phyloP scores from a whole-genome alignment of 2,329 filamentous ascomycete species.

The Cordyceps farinosa region DNA sequence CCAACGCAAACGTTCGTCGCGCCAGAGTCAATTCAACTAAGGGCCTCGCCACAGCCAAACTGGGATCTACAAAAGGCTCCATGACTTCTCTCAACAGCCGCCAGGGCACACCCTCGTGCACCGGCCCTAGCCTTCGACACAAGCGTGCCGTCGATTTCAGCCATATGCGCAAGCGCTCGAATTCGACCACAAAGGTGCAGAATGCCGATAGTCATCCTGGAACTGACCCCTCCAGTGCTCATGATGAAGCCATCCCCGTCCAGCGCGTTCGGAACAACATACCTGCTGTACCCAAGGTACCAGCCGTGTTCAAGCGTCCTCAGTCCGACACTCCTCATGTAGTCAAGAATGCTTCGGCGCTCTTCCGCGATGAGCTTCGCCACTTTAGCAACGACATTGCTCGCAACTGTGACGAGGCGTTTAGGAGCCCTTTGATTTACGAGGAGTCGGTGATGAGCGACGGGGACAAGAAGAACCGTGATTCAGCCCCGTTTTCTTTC shows the following conservation, averaged over 20 bases:
- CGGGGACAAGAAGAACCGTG: conserved; percentile 29
- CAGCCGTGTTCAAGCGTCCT: conserved; percentile 25
- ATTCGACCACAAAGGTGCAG: conserved; percentile 26
- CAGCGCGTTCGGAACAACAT: conserved; percentile 26
- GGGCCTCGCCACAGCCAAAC: conserved; percentile 28
- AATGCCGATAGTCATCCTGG: conserved; percentile 9
- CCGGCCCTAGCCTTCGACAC: conserved; percentile 41
- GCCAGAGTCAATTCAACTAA: conserved; percentile 29
- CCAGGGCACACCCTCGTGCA: conserved; percentile 40
- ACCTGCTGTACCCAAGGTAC: conserved; percentile 28
- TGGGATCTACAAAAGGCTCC: conserved; percentile 39
- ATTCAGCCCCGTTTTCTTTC: conserved; percentile 42
- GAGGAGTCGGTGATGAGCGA: conserved; percentile 37
- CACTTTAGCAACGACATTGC: conserved; percentile 82
- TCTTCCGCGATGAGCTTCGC: conserved; percentile 69
- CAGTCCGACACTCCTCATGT: conserved; percentile 25
- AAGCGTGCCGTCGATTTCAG: conserved; percentile 56
- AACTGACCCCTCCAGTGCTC: conserved; percentile 12
- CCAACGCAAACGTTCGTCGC: conserved; percentile 28
- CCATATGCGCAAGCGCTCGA: conserved; percentile 41
- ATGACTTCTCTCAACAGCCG: conserved; percentile 49
- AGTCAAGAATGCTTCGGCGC: conserved; percentile 30
- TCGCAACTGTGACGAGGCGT: conserved; percentile 88
- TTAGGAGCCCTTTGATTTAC: conserved; percentile 62
- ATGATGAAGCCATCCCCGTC: not conserved